Conservation (phyloP, 2,329 filamentous ascomycete species). For the Elsinoe australis region DNA sequence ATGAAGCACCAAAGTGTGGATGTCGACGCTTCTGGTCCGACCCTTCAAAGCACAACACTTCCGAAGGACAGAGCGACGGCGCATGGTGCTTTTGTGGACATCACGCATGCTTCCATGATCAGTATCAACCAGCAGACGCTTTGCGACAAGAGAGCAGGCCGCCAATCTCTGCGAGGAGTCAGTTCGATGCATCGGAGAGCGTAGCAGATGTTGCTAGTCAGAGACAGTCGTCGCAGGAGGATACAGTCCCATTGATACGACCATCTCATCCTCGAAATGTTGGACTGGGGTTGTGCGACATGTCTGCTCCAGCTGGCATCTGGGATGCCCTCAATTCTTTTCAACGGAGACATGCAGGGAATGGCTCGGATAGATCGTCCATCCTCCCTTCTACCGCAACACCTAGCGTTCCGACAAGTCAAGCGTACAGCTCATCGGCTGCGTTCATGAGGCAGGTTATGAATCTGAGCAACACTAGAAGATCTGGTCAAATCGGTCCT, state of each 20-base stretch:
- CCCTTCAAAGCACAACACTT: conserved; percentile 18
- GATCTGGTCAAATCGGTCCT: conserved; percentile 33
- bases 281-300: not conserved
- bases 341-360: conserved; percentile 29
- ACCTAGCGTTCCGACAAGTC: conserved; percentile 27
- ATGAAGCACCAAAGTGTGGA: conserved; percentile 41
- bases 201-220: conserved; percentile 11
- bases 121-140: not conserved
- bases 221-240: not conserved
- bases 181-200: not conserved
- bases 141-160: conserved; percentile 13
- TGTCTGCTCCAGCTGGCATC: conserved; percentile 19
- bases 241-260: not conserved
- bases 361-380: conserved; percentile 22
- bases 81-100: conserved; percentile 49
- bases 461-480: not conserved
- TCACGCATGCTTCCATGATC: conserved; percentile 49
- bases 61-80: conserved; percentile 26
- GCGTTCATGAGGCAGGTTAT: conserved; percentile 15
- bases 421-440: conserved; percentile 20
- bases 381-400: conserved; percentile 28
- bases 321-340: conserved; percentile 32
- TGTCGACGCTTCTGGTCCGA: conserved; percentile 47
- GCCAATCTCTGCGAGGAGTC: conserved; percentile 9
- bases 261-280: conserved; percentile 8